Conservation (phyloP, 441 rosid genomes). For the Jatropha podagrica region DNA sequence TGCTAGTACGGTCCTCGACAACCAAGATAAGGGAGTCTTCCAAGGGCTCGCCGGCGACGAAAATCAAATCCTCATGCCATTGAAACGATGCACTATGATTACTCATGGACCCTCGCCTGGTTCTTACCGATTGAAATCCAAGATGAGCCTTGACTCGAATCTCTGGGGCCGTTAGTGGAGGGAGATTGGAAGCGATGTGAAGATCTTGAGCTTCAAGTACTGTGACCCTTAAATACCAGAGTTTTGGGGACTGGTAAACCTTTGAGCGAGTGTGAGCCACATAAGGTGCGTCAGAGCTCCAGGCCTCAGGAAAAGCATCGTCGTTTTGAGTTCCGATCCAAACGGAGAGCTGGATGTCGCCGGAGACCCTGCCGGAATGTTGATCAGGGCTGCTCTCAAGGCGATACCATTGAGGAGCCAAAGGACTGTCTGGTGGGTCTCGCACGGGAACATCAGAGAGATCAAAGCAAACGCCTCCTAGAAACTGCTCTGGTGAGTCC, state of each 20-base stretch:
- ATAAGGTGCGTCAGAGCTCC: constrained; percentile 80
- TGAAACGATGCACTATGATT: constrained; percentile 63
- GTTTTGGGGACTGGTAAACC: constrained; percentile 90
- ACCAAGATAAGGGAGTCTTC: constrained; percentile 70
- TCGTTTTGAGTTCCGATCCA: constrained; percentile 97
- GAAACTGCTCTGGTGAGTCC: constrained; percentile 71
- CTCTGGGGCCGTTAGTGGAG: constrained; percentile 84
- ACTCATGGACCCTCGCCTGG: constrained; percentile 73
- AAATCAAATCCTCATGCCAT: constrained; percentile 84
- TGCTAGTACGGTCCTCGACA: constrained; percentile 72
- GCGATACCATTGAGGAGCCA: constrained; percentile 92
- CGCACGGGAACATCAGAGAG: constrained; percentile 80
- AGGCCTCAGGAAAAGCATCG: constrained; percentile 88
- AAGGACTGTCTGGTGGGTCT: constrained; percentile 83
- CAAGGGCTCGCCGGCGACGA: constrained; percentile 86
- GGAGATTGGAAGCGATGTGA: constrained; percentile 64
- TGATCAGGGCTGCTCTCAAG: constrained; percentile 60
- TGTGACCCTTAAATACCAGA: constrained; percentile 85
- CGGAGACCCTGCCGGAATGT: constrained; percentile 45
- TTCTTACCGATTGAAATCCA: constrained; percentile 73
- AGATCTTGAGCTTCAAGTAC: constrained; percentile 89
- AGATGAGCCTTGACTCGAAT: constrained; percentile 75
- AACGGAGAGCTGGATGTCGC: constrained; percentile 87
- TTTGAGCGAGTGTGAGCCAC: constrained; percentile 87
- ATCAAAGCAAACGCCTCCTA: constrained; percentile 87